phyloP scores from a whole-genome alignment of 768 basidiomycete species.

The Mycena haematopus region DNA sequence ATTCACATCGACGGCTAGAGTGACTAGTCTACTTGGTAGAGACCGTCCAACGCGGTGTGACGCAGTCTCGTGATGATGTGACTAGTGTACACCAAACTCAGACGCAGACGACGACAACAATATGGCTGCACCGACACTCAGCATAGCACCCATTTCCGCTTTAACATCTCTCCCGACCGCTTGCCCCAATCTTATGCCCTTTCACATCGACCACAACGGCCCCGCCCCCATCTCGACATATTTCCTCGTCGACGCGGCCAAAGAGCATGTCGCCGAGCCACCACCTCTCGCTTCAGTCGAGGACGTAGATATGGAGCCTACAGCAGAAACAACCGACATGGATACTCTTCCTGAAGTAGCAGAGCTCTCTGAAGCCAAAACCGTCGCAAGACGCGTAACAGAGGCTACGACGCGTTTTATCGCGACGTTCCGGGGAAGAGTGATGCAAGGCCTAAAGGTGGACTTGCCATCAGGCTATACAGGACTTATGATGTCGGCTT shows the following conservation, averaged over 20 bases:
- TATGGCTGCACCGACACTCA: conserved; percentile 21
- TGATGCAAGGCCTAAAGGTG: conserved; percentile 69
- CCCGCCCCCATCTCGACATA: conserved; percentile 78
- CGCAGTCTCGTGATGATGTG: conserved; percentile 16
- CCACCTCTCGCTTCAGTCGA: conserved; percentile 5
- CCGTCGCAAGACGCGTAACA: conserved; percentile 32
- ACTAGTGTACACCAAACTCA: neutral
- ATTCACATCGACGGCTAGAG: no score
- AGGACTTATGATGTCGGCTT: conserved; percentile 62
- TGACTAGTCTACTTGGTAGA: no score
- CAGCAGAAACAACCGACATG: neutral
- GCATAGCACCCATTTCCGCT: conserved; percentile 14
- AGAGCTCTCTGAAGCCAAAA: conserved; percentile 12
- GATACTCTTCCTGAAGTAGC: conserved; percentile 3
- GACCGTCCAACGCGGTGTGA: conserved; percentile 24
- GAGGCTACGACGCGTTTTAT: conserved; percentile 49
- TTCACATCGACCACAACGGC: conserved; percentile 75
- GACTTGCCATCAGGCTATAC: conserved; percentile 69
- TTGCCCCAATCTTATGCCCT: conserved; percentile 81
- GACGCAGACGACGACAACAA: conserved; percentile 12
- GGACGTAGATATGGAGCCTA: conserved; percentile 17
- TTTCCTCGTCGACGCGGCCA: conserved; percentile 62
- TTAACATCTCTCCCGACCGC: conserved; percentile 42
- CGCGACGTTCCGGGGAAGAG: conserved; percentile 79
- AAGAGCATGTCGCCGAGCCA: conserved; percentile 39